phyloP scores from a whole-genome alignment of 371 early-diverging fungal species.

The Entomophthora muscae region DNA sequence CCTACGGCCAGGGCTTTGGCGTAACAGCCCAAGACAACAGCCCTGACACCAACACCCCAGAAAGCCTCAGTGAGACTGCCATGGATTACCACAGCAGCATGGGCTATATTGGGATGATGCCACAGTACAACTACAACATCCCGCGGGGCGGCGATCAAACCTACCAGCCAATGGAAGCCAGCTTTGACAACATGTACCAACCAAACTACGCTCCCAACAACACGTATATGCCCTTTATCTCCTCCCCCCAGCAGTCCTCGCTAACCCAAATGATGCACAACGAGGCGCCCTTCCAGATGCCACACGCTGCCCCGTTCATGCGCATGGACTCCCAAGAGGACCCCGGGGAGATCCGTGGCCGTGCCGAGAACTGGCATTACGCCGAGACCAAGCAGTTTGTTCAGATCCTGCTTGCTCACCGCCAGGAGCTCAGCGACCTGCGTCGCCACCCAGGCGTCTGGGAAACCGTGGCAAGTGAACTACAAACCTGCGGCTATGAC shows the following conservation, averaged over 20 bases:
- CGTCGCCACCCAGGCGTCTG: neutral
- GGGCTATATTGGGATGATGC: neutral
- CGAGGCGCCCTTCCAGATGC: neutral
- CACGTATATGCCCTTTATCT: neutral
- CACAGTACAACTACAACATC: neutral
- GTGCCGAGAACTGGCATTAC: slow-evolving; percentile 6
- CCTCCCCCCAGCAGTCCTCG: neutral
- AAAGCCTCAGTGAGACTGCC: neutral
- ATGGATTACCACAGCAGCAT: neutral
- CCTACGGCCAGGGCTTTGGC: neutral
- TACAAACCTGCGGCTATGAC: neutral
- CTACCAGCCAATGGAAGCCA: neutral
- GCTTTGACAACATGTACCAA: neutral
- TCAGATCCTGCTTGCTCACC: neutral
- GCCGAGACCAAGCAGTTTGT: slow-evolving; percentile 5
- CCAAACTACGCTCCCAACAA: neutral
- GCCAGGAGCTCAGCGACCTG: neutral
- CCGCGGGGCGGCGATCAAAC: neutral
- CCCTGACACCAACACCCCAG: neutral
- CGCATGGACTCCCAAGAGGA: neutral
- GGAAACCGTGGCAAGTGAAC: neutral
- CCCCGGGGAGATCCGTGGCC: neutral
- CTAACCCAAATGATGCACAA: neutral
- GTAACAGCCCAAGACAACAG: neutral
- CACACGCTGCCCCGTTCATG: neutral